Conservation (phyloP, 2,329 filamentous ascomycete species). For the Penicillium sp. region DNA sequence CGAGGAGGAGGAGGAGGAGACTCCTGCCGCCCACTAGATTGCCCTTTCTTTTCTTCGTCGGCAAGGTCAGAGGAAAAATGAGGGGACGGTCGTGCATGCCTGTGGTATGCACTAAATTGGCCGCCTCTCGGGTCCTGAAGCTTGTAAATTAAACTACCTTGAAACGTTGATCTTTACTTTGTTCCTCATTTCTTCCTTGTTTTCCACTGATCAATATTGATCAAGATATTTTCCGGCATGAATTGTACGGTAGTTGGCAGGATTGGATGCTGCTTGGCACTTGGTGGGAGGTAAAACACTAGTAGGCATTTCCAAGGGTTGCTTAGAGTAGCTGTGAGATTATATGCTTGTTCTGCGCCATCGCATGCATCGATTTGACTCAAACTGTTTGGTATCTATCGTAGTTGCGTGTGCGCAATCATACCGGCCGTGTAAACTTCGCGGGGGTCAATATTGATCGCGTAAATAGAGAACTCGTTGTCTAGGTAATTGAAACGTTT, state of each 20-base stretch:
- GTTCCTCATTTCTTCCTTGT: not conserved
- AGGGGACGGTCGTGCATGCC: slow-evolving; percentile 30
- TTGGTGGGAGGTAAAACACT: not conserved
- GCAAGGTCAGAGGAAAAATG: slow-evolving; percentile 34
- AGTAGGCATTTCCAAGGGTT: too few relatives aligned
- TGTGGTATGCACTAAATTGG: slow-evolving; percentile 20
- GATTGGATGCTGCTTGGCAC: not conserved
- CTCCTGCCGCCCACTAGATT: slow-evolving; percentile 47
- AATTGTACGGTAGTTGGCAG: not conserved
- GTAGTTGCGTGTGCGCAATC: too few relatives aligned
- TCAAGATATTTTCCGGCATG: not conserved
- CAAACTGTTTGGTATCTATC: too few relatives aligned
- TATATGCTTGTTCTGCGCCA: too few relatives aligned
- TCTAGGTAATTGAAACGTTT: too few relatives aligned
- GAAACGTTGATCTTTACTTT: slow-evolving; percentile 29
- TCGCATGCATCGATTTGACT: too few relatives aligned
- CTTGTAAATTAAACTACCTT: slow-evolving; percentile 35
- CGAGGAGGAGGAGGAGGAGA: slow-evolving; percentile 69
- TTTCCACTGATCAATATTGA: not conserved
- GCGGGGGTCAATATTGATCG: too few relatives aligned
- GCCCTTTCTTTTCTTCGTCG: slow-evolving; percentile 26
- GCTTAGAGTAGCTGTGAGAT: too few relatives aligned
- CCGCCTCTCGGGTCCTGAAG: slow-evolving; percentile 32
- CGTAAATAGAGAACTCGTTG: too few relatives aligned
- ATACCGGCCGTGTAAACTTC: too few relatives aligned